Evolutionary conservation across 1,139 yeast genomes (phyloP).

Genomic region (Petasospora fabianii): DNA sequence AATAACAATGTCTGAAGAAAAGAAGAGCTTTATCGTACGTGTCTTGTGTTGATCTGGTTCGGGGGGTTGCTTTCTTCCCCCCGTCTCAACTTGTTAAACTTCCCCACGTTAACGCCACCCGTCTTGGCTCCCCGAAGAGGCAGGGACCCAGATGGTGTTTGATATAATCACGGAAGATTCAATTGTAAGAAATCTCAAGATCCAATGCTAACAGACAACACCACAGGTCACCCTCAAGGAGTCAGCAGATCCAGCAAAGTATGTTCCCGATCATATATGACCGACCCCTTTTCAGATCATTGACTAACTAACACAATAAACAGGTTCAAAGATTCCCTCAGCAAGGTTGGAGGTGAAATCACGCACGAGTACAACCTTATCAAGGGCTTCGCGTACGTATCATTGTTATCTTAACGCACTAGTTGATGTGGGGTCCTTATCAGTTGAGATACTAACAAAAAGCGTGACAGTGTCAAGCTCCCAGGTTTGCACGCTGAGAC

Average conservation of each 20-base stretch:
- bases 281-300: not conserved
- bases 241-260: conserved; percentile 14
- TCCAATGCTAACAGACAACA: too few relatives aligned
- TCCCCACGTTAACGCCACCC: too few relatives aligned
- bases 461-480: conserved; percentile 39
- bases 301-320: conserved; percentile 6
- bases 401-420: not conserved
- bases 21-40: conserved; percentile 24
- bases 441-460: conserved; percentile 1
- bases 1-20: conserved; percentile 20
- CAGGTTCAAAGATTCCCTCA: conserved; percentile 28
- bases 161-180: not conserved
- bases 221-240: conserved; percentile 27
- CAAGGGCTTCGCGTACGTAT: conserved; percentile 52
- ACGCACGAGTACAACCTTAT: conserved; percentile 62
- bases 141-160: too few relatives aligned
- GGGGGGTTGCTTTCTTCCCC: too few relatives aligned
- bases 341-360: conserved; percentile 57
- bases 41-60: not conserved
- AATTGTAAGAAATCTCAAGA: conserved; percentile 3
- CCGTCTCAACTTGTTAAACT: too few relatives aligned
- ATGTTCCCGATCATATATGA: not conserved
- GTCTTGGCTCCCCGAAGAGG: too few relatives aligned
- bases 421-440: conserved; percentile 16
- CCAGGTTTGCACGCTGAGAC: conserved; percentile 46